These are phyloP conservation scores for Dillenia turbinata DNA, from an alignment of 164 flowering plant species.

Conservation along the genomic window DNA sequence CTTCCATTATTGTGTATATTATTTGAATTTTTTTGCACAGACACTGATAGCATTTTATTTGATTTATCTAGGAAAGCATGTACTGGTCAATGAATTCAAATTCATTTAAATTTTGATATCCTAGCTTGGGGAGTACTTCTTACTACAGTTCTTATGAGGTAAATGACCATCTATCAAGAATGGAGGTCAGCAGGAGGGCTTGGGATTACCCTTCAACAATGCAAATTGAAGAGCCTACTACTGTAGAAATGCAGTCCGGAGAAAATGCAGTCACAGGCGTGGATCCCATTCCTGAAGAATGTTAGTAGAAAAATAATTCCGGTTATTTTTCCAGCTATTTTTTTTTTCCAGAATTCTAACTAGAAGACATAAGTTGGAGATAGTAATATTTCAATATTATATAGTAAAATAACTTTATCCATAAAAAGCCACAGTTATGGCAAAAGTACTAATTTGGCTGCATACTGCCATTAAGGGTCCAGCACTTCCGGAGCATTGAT, in stretches of 20 bases:
- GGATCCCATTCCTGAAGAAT: conserved; percentile 35
- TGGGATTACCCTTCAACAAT: conserved; percentile 31
- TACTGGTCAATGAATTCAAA: conserved; percentile 50
- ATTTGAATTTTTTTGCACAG: too few species aligned
- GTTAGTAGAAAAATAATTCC: conserved; percentile 49
- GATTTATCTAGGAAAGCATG: conserved; percentile 51
- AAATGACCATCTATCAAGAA: conserved; percentile 28
- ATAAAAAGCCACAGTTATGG: too few species aligned
- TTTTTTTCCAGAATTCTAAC: too few species aligned
- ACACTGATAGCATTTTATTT: too few species aligned
- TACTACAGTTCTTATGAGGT: conserved; percentile 44
- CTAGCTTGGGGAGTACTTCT: conserved; percentile 44
- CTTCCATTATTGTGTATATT: too few species aligned
- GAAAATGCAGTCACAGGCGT: conserved; percentile 29
- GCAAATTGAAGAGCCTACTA: conserved; percentile 29
- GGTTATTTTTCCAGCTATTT: background rate
- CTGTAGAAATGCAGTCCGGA: conserved; percentile 35
- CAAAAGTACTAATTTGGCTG: too few species aligned
- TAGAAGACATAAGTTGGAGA: too few species aligned
- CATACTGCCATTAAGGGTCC: too few species aligned
- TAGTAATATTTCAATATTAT: too few species aligned
- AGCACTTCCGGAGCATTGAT: too few species aligned
- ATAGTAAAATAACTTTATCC: too few species aligned
- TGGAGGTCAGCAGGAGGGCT: conserved; percentile 39
- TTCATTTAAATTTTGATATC: conserved; percentile 53